Evolutionary conservation across 2,329 filamentous ascomycete species (phyloP).

Genomic region (Didymella exigua): DNA sequence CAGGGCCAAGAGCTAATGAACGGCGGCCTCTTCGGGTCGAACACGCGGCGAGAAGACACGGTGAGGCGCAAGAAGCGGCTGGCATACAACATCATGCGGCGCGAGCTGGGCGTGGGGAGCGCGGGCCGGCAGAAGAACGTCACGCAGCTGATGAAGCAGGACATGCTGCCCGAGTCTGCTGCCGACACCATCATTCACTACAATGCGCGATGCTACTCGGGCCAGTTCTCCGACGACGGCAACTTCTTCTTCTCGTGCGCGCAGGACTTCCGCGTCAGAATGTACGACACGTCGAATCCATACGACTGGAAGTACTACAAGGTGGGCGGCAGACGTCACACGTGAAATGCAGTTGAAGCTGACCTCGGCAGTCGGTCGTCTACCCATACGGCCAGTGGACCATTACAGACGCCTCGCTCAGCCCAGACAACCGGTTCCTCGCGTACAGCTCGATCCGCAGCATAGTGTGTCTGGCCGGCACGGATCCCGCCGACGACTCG

Average conservation of each 20-base stretch:
- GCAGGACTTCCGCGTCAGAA: constrained; percentile 90
- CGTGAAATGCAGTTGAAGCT: constrained; percentile 10
- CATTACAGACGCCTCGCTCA: constrained; percentile 89
- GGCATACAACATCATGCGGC: constrained; percentile 73
- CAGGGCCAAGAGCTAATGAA: constrained; percentile 79
- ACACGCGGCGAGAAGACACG: constrained; percentile 58
- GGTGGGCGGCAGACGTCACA: constrained; percentile 51
- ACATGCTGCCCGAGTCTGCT: constrained; percentile 75
- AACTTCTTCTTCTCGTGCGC: constrained; percentile 95
- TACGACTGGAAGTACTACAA: constrained; percentile 98
- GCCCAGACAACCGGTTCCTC: constrained; percentile 87
- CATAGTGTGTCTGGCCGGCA: constrained; percentile 83
- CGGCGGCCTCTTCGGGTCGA: constrained; percentile 78
- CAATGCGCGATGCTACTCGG: constrained; percentile 85
- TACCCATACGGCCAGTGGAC: constrained; percentile 95
- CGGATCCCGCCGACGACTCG: constrained; percentile 79
- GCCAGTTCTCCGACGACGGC: constrained; percentile 94
- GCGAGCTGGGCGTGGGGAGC: constrained; percentile 75
- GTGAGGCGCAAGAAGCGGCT: constrained; percentile 66
- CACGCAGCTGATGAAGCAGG: constrained; percentile 73
- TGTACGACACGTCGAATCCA: constrained; percentile 97
- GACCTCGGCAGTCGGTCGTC: constrained; percentile 64
- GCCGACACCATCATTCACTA: constrained; percentile 90
- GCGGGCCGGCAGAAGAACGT: constrained; percentile 63
- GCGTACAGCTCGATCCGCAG: constrained; percentile 90